Conservation (phyloP, 257 asterid genomes). For the Nicotiana otophora region DNA sequence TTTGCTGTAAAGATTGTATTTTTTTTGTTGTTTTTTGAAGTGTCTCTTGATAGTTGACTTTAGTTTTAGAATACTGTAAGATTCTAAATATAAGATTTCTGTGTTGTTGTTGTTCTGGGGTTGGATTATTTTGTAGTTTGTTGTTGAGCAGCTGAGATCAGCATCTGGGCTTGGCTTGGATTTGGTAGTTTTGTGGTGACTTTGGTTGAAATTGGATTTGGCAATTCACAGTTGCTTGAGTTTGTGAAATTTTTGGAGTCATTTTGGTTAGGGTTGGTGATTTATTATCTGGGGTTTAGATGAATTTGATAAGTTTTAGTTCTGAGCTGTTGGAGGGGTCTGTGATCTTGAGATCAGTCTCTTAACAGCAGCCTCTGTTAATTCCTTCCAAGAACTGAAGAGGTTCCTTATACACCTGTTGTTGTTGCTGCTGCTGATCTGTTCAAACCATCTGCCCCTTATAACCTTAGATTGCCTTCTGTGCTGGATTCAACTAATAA, state of each 20-base stretch:
- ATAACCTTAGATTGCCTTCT: constrained; percentile 19
- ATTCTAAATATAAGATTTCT: background rate
- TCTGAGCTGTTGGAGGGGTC: constrained; percentile 21
- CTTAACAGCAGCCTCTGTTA: constrained; percentile 30
- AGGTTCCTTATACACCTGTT: constrained; percentile 31
- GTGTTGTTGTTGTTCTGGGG: background rate
- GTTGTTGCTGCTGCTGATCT: constrained; percentile 29
- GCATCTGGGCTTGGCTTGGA: constrained; percentile 21
- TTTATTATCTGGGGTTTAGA: background rate
- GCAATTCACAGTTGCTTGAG: too few species aligned
- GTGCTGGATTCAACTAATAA: constrained; percentile 53
- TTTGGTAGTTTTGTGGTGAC: constrained; percentile 11
- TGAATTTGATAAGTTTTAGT: constrained; percentile 18
- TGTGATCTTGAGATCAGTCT: constrained; percentile 38
- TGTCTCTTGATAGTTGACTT: constrained; percentile 7
- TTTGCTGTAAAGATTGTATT: background rate
- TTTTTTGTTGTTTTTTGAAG: background rate
- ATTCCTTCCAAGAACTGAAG: constrained; percentile 33
- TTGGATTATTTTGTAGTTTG: background rate
- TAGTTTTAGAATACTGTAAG: background rate
- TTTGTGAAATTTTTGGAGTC: background rate
- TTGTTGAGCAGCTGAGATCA: constrained; percentile 19
- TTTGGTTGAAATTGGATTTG: background rate
- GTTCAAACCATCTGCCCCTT: constrained; percentile 18
- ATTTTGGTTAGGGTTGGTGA: constrained; percentile 9